Base-by-base conservation (phyloP, 768 basidiomycete genomes). In the Mycena maculata region DNA sequence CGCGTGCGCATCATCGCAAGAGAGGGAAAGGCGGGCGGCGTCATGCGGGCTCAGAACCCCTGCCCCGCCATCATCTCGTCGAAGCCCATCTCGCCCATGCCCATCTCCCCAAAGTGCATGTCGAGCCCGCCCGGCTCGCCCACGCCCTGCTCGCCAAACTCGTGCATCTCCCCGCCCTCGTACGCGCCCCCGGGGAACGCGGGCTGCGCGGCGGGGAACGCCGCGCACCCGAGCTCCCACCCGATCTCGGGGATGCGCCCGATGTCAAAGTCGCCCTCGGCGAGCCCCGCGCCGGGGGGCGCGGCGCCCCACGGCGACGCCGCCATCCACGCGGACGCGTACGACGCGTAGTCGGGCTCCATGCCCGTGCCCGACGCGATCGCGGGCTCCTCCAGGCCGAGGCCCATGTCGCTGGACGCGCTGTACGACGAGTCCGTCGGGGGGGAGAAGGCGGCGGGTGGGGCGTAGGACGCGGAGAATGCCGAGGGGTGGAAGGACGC, bases 261-360 rank as follows among this genome's bases (percentile, higher is more conserved):
- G 50, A 67, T 58, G 42, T 67, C 66, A 27, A 67, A 67, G 66
- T 67, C 66, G 49, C 66, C 48, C 66, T 57, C 55, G 3, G 48
- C 30, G 25, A 63, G 38, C 18, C 47, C 54, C 6, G 48, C 39
- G 20, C 33, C 33, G 48, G 30, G 15, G 22, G 12, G 8, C 20
- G 48, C 16, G n/a, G 57, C 22, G 10, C 25, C 58, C 64, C 64
- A 65, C 13, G 64, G 57, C 9, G 64, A 65, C 13, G 57, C 1
- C 18, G 65, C 58, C 1, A 58, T 58, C 58, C 65, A 60, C 4
- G 58, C 50, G 41, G 42, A 27, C 2, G 66, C 60, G 55, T 56
- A 67, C 6, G 53, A 39, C 15, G 55, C 15, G 59, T 67, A 61
- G 23, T 45, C 57, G 1, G 36, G 8, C 18, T 53, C 41, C 50